Conservation (phyloP, 306 rosid genomes). For the Canavalia ensiformis region DNA sequence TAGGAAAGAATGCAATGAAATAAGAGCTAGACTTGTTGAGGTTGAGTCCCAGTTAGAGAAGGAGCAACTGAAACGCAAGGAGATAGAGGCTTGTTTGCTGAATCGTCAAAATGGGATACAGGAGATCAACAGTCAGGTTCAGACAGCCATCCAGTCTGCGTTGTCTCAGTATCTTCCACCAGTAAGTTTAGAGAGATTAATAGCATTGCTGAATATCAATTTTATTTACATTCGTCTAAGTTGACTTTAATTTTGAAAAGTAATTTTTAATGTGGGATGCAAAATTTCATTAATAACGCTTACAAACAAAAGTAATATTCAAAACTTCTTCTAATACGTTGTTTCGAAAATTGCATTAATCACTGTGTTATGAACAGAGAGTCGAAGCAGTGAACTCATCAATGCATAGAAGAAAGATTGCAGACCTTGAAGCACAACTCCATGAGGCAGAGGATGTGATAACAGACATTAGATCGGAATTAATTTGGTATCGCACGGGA, state of each 20-base stretch:
- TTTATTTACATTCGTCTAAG: slow-evolving; percentile 6
- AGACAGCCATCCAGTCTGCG: slow-evolving; percentile 56
- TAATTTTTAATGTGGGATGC: background rate
- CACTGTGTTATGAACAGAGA: slow-evolving; percentile 25
- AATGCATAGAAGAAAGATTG: slow-evolving; percentile 19
- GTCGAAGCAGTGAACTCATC: slow-evolving; percentile 31
- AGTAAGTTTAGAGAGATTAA: slow-evolving; percentile 46
- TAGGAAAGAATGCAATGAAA: slow-evolving; percentile 44
- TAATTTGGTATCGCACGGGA: slow-evolving; percentile 28
- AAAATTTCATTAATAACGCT: background rate
- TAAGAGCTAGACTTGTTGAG: slow-evolving; percentile 49
- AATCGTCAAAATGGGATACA: slow-evolving; percentile 50
- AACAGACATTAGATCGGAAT: slow-evolving; percentile 49
- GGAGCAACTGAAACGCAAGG: slow-evolving; percentile 43
- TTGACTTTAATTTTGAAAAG: slow-evolving; percentile 3
- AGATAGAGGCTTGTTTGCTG: background rate
- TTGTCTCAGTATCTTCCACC: slow-evolving; percentile 39
- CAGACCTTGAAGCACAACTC: slow-evolving; percentile 54
- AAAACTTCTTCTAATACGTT: background rate
- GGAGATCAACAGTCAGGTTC: slow-evolving; percentile 54
- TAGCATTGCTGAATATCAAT: slow-evolving; percentile 14
- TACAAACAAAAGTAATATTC: background rate
- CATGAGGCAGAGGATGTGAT: slow-evolving; percentile 57
- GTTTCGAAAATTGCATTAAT: slow-evolving; percentile 5
- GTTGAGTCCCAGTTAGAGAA: slow-evolving; percentile 51